These are phyloP conservation scores for Mycena sp. DNA, from an alignment of 1,284 basidiomycete genomes.

Conservation along the genomic window DNA sequence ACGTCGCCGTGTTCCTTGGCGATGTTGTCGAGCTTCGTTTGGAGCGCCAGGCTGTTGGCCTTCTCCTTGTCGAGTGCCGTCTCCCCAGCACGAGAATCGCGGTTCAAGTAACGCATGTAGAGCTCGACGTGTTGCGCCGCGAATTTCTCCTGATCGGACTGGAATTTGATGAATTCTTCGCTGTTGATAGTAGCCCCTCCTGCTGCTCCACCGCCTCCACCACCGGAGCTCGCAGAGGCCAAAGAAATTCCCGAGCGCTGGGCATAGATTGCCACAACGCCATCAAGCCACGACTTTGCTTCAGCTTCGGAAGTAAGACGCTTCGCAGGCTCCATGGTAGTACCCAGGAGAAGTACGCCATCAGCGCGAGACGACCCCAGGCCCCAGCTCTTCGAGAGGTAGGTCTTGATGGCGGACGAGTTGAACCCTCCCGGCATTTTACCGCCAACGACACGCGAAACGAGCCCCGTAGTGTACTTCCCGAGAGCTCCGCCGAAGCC, in stretches of 20 bases:
- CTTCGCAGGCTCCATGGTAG: constrained; percentile 94
- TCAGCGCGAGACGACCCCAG: constrained; percentile 91
- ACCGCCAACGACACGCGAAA: constrained; percentile 91
- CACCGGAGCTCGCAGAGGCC: constrained; percentile 71
- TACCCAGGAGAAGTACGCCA: constrained; percentile 89
- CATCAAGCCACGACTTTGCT: constrained; percentile 94
- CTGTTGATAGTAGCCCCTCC: constrained; percentile 94
- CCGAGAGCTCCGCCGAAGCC: constrained; percentile 91
- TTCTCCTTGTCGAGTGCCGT: constrained; percentile 91
- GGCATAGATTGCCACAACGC: constrained; percentile 86
- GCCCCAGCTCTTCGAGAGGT: constrained; percentile 94
- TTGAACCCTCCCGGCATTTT: constrained; percentile 99
- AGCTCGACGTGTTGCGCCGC: constrained; percentile 94
- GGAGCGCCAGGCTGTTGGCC: constrained; percentile 75
- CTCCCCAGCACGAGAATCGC: constrained; percentile 92
- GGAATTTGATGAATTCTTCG: constrained; percentile 98
- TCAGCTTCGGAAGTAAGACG: constrained; percentile 92
- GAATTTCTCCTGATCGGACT: constrained; percentile 92
- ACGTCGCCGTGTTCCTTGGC: constrained; percentile 90
- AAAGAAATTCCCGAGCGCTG: constrained; percentile 89
- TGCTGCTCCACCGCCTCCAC: constrained; percentile 63
- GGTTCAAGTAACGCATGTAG: constrained; percentile 95
- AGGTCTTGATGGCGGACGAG: constrained; percentile 88
- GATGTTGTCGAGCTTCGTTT: constrained; percentile 90
- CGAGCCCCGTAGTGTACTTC: constrained; percentile 93